A percentile compares a stretch with the other conserved stretches of the same genome.
Evolutionary conservation across 495 filamentous ascomycete genomes (phyloP).

Genomic region (Clavariopsis aquatica): DNA sequence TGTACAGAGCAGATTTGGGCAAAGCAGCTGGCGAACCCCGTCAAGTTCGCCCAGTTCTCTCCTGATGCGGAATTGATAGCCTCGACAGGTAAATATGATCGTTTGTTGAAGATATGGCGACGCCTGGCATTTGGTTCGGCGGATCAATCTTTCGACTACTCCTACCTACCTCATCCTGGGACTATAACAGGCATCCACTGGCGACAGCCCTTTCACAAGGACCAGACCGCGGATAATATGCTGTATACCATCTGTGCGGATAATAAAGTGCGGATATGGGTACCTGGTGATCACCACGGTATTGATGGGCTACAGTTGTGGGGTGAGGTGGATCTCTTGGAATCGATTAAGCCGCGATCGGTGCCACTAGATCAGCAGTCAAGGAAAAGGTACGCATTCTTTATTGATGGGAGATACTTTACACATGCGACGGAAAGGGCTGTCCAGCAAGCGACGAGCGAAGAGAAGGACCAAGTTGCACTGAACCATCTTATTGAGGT

Average conservation of each 20-base stretch:
- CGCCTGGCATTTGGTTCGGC: slow-evolving; percentile 80
- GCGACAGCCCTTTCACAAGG: slow-evolving; percentile 71
- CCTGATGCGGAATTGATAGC: slow-evolving; percentile 84
- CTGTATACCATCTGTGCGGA: slow-evolving; percentile 94
- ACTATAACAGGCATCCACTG: slow-evolving; percentile 82
- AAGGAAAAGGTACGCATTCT: slow-evolving; percentile 69
- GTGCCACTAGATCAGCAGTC: slow-evolving; percentile 42
- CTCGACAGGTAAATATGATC: slow-evolving; percentile 75
- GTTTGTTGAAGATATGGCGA: slow-evolving; percentile 90
- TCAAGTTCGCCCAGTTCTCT: slow-evolving; percentile 77
- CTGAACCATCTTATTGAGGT: slow-evolving; percentile 85
- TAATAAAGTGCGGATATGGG: slow-evolving; percentile 80
- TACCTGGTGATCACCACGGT: slow-evolving; percentile 70
- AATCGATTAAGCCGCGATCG: slow-evolving; percentile 66
- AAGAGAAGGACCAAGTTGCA: slow-evolving; percentile 65
- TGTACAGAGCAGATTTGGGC: slow-evolving; percentile 66
- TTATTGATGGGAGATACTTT: slow-evolving; percentile 83
- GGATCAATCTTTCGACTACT: slow-evolving; percentile 85
- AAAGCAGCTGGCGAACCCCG: slow-evolving; percentile 67
- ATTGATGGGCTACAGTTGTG: slow-evolving; percentile 73
- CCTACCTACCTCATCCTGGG: slow-evolving; percentile 82
- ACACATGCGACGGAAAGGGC: slow-evolving; percentile 73
- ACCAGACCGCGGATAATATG: slow-evolving; percentile 81
- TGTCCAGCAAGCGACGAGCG: slow-evolving; percentile 59
- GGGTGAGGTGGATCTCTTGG: slow-evolving; percentile 76